Conservation (phyloP, 495 filamentous ascomycete species). For the Cetradonia linearis region DNA sequence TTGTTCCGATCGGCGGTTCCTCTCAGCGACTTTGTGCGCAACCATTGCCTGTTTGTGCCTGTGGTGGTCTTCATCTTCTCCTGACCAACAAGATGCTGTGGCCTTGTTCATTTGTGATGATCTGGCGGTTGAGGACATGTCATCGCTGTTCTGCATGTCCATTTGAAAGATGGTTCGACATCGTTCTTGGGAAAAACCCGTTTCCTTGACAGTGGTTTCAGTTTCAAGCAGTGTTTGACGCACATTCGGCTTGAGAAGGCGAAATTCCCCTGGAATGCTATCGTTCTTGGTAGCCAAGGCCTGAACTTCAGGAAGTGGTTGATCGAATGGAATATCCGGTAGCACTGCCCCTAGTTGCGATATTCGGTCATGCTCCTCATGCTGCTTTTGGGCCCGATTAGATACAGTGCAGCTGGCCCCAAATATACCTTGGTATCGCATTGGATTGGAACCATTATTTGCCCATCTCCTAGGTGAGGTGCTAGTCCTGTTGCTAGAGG, state of each 20-base stretch:
- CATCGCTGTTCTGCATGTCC: not conserved
- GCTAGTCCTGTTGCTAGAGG: not conserved
- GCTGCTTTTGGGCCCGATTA: not conserved
- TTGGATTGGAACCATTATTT: not conserved
- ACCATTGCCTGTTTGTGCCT: not conserved
- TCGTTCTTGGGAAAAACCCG: not conserved
- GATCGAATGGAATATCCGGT: not conserved
- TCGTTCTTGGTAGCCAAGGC: not conserved
- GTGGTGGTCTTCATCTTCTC: not conserved
- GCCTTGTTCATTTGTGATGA: not conserved
- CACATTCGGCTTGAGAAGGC: not conserved
- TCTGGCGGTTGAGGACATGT: not conserved
- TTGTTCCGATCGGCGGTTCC: not conserved
- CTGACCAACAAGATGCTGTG: not conserved
- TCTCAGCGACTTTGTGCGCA: not conserved
- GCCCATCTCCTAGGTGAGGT: not conserved
- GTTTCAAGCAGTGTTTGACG: not conserved
- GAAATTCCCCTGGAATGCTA: too few species aligned
- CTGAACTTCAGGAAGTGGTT: not conserved
- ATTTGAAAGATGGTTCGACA: not conserved
- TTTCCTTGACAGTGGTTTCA: not conserved
- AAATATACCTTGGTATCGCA: too few species aligned
- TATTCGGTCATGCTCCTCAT: not conserved
- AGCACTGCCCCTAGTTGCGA: not conserved
- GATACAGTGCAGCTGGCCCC: not conserved